These are phyloP conservation scores for Mycena capillaripes DNA, from an alignment of 768 basidiomycete species.

Conservation along the genomic window DNA sequence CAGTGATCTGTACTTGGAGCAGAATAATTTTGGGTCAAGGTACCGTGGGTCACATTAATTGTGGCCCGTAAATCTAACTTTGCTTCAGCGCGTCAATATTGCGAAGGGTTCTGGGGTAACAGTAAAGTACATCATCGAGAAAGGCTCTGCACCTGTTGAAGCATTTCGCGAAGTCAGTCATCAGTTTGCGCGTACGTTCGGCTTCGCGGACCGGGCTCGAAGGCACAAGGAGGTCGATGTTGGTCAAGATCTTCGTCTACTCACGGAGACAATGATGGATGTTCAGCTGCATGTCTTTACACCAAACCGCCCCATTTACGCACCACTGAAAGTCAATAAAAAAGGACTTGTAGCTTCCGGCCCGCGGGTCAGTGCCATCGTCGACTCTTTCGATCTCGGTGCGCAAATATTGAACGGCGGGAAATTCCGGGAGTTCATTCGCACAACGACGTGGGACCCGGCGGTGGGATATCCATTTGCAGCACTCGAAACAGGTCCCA, in stretches of 20 bases:
- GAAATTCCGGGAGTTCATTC: conserved; percentile 42
- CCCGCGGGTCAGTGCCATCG: conserved; percentile 27
- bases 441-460: conserved; percentile 40
- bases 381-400: conserved; percentile 37
- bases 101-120: conserved; percentile 7
- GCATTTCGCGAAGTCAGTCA: conserved; percentile 18
- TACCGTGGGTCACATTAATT: neutral
- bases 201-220: conserved; percentile 36
- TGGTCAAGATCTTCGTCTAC: conserved; percentile 33
- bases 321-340: conserved; percentile 17
- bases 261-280: conserved; percentile 17
- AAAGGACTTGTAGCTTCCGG: conserved; percentile 4
- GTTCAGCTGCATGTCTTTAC: conserved; percentile 9
- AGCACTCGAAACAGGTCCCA: neutral
- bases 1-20: conserved; percentile 48
- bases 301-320: conserved; percentile 2
- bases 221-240: conserved; percentile 41
- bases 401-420: conserved; percentile 33
- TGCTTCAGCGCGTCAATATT: neutral
- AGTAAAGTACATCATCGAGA: conserved; percentile 14
- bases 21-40: conserved; percentile 46
- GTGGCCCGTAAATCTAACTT: conserved; percentile 5
- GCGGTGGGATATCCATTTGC: conserved; percentile 21
- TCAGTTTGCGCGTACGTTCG: conserved; percentile 13
- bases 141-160: conserved; percentile 18